Evolutionary conservation across 148 eudicot genomes (phyloP), one percentile per base, ranked within the genome.

Genomic region (Nyssa sinensis): DNA sequence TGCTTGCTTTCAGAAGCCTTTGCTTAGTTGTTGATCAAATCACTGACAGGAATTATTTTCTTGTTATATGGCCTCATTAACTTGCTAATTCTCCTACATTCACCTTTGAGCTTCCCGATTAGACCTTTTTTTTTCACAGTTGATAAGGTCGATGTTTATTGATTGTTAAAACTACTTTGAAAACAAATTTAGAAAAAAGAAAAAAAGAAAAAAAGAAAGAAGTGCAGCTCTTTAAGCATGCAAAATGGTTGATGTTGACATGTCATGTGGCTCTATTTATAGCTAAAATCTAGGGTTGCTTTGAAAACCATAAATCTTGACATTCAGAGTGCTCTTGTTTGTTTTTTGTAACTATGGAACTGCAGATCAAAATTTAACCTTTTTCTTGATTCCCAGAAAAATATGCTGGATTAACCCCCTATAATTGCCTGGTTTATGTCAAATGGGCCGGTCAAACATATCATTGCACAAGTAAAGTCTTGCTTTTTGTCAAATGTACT

Each of bases 1-100:
- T 70, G 30, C 47, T 70, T 57, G 27, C 44, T 57, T 55, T 57
- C 23, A 23, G 41, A n/a, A 31, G 63, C 41, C 47, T 24, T 70
- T 70, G 30, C 73, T 53, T 13, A n/a, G 51, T 44, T 12, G 37
- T 51, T 30, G 25, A 29, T 30, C 59, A 67, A 67, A 6, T 9
- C 27, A 10, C n/a, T 49, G 71, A 68, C 7, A 29, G 28, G 28
- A 12, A 67, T 8, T 67, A 41, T 31, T 49, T 27, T 12, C 33
- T 27, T 28, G 9, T 67, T 5, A 44, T 28, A 27, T 10, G 71
- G 34, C 71, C 24, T 67, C 57, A 49, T 49, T 12, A 69, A 30
- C 14, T 31, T 69, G 27, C 27, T 29, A 47, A 49, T 29, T 30
- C 60, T 49, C 61, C 61, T 49, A 49, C 27, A 49, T 31, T 7